Base-by-base conservation (phyloP, 2,329 filamentous ascomycete genomes). In the Tolypocladium endophyticum region DNA sequence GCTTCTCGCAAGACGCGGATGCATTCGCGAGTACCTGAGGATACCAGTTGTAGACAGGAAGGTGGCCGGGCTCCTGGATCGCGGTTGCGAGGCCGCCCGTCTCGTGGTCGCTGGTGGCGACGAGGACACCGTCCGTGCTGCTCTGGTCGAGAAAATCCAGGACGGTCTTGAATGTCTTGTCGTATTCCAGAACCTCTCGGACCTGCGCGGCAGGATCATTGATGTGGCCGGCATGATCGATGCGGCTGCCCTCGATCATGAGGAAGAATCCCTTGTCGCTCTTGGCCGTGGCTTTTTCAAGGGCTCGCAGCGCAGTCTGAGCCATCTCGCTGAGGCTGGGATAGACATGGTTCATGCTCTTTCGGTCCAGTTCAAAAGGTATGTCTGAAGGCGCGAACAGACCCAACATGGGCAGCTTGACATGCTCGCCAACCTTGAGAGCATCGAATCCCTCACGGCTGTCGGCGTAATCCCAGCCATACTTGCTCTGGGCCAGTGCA, bases 161-260 rank as follows among this genome's bases (percentile, higher is more conserved):
- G 0, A 96, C 93, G 7, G 84, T 81, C 66, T 87, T 79, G 74
- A 99, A 95, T 1, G 94, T 82, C 72, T 83, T 86, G 78, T 99
- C 94, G 68, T 96, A 99, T 57, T 92, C 93, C n/a, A 97, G 79
- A 0, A 99, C 93, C 74, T 99, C 94, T 66, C 90, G 87, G 14
- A 93, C 90, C 69, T 94, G 90, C 0, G 90, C 88, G 12, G 88
- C 89, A 0, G 90, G 89, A 67, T 94, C 90, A 66, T 94, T 94
- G 63, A 83, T 84, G 70, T 94, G 90, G 8, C 92, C 94, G 4
- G 94, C 93, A 71, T 99, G 94, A 69, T 99, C 94, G 67, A 99
- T 97, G 50, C 94, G 83, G 67, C 90, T 96, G 5, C 92, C 94
- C 74, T 99, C 94, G 62, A 99, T 95, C 93, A 99, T 96, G 67